Evolutionary conservation across 306 rosid genomes (phyloP).

Genomic region (Abrus pulchellus): DNA sequence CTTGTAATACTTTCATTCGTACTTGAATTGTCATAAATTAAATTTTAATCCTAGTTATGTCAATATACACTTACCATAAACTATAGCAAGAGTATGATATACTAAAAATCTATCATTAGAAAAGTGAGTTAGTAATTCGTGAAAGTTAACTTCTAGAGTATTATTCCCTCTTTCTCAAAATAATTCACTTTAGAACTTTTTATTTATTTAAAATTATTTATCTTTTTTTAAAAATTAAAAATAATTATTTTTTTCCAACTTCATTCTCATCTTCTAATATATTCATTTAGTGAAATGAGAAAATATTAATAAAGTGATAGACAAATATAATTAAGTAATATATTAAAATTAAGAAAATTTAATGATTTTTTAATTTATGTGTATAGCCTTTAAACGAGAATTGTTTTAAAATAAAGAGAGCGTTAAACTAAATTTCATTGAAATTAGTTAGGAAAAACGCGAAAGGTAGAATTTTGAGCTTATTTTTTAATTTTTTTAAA

Average conservation of each 20-base stretch:
- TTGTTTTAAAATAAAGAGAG: no score
- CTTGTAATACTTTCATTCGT: constrained; percentile 27
- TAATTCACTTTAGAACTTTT: neutral
- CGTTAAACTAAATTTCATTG: no score
- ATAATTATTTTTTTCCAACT: neutral
- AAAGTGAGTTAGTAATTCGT: neutral
- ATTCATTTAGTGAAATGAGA: neutral
- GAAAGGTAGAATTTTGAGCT: no score
- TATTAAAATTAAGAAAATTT: neutral
- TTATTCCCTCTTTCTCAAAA: neutral
- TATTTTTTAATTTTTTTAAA: no score
- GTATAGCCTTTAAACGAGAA: no score
- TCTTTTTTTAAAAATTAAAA: neutral
- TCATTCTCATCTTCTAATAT: neutral
- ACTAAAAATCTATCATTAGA: neutral
- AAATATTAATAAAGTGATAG: neutral
- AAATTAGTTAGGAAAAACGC: no score
- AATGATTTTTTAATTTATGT: no score
- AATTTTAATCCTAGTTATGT: neutral
- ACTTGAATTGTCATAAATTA: neutral
- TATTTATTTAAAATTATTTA: neutral
- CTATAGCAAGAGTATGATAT: neutral
- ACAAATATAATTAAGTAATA: neutral
- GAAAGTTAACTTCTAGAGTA: neutral
- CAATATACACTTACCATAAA: neutral